A percentile compares a stretch with the other conserved stretches of the same genome.
Conservation (phyloP, 306 rosid genomes). For the Ceratonia siliqua region DNA sequence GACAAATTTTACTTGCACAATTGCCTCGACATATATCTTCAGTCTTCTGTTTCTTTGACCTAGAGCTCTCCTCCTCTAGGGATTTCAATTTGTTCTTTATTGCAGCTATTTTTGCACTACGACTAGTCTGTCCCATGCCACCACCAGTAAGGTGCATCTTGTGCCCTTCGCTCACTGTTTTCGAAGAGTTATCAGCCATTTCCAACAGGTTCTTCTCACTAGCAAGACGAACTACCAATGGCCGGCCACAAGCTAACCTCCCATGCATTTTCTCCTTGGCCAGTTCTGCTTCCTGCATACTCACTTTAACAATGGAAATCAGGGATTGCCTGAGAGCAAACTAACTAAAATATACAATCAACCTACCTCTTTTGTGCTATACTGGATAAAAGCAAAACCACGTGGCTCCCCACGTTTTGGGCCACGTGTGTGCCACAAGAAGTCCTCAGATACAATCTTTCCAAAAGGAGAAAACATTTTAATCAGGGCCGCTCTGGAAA, state of each 20-base stretch:
- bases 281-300: conserved; percentile 94
- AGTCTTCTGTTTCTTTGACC: conserved; percentile 72
- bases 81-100: conserved; percentile 89
- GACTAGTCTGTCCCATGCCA: conserved; percentile 59
- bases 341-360: conserved; percentile 23
- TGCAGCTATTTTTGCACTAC: conserved; percentile 83
- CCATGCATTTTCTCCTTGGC: conserved; percentile 99
- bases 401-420: conserved; percentile 89
- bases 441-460: conserved; percentile 80
- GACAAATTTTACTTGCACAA: background rate
- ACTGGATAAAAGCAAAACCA: conserved; percentile 87
- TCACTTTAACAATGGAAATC: conserved; percentile 89
- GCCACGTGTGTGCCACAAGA: conserved; percentile 88
- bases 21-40: conserved; percentile 41
- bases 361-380: conserved; percentile 74
- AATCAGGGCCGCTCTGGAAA: conserved; percentile 75
- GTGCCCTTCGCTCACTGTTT: conserved; percentile 45
- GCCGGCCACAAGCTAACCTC: conserved; percentile 82
- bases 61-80: conserved; percentile 71
- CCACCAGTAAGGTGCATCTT: conserved; percentile 50
- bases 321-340: conserved; percentile 48
- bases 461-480: conserved; percentile 93
- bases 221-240: conserved; percentile 81
- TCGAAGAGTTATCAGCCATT: conserved; percentile 44
- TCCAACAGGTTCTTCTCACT: conserved; percentile 55